These are phyloP conservation scores for Rhododendron henanense DNA, from an alignment of 148 eudicot genomes.

Conservation along the genomic window DNA sequence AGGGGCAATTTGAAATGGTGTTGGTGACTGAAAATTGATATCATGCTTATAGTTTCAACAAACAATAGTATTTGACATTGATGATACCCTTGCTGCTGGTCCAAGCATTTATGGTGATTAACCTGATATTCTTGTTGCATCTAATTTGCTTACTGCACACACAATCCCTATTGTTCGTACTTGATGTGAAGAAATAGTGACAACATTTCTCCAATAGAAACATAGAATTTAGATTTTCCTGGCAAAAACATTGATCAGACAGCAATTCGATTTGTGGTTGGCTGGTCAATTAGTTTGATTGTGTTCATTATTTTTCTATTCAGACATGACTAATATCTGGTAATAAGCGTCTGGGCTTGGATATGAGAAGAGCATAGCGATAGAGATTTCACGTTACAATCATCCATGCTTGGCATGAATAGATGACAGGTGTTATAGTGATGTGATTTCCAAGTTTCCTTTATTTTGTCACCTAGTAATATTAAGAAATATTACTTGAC, in stretches of 20 bases:
- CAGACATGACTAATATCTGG: not conserved
- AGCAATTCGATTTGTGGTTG: not conserved
- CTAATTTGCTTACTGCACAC: not conserved
- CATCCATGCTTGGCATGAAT: not conserved
- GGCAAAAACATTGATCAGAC: not conserved
- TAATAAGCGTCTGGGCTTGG: not conserved
- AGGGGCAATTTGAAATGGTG: not conserved
- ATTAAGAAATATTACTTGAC: not conserved
- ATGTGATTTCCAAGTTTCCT: not conserved
- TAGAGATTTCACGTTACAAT: not conserved
- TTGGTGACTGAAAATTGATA: not conserved
- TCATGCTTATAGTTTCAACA: not conserved
- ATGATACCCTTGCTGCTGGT: not conserved
- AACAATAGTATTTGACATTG: not conserved
- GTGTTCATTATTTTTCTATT: not conserved
- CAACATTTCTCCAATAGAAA: not conserved
- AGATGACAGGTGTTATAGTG: not conserved
- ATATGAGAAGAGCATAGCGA: not conserved
- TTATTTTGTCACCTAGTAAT: slow-evolving; percentile 1
- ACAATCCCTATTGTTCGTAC: not conserved
- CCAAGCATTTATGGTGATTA: not conserved
- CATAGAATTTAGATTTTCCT: not conserved
- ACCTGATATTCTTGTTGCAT: not conserved
- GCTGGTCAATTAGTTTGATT: not conserved
- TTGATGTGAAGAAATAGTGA: slow-evolving; percentile 4